These are phyloP conservation scores for Clitoria ternatea DNA, from an alignment of 306 rosid species.

Conservation along the genomic window DNA sequence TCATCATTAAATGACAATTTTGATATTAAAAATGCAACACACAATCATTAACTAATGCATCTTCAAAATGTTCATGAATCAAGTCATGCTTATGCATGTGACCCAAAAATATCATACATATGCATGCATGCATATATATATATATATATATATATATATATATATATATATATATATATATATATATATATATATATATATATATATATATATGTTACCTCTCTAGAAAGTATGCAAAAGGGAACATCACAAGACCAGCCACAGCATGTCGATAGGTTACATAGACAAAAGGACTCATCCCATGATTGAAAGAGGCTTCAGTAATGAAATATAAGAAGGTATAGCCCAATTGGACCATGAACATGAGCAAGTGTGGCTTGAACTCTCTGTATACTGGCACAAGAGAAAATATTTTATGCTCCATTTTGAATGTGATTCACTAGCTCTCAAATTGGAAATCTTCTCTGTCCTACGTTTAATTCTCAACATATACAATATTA, in stretches of 20 bases:
- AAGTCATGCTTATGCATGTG: background rate
- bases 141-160: too few species aligned
- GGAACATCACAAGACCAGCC: slow-evolving; percentile 44
- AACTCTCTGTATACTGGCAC: slow-evolving; percentile 34
- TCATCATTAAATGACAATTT: background rate
- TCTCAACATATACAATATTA: slow-evolving; percentile 14
- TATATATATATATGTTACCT: too few species aligned
- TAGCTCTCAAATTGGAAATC: slow-evolving; percentile 18
- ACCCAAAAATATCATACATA: background rate
- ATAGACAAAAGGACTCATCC: slow-evolving; percentile 81
- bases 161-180: too few species aligned
- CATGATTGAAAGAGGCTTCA: slow-evolving; percentile 85
- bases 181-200: too few species aligned
- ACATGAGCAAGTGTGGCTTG: slow-evolving; percentile 73
- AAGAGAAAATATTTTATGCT: background rate
- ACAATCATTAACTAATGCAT: background rate
- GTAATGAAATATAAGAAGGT: slow-evolving; percentile 56
- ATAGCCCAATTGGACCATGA: slow-evolving; percentile 46
- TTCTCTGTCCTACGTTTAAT: too few species aligned
- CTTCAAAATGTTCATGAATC: background rate
- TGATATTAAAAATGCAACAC: background rate
- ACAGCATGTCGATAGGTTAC: slow-evolving; percentile 72
- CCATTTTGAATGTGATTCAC: slow-evolving; percentile 31
- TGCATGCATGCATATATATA: background rate
- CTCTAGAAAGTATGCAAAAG: slow-evolving; percentile 79